Percentiles rank a stretch among this genome's conserved stretches.
Conservation (phyloP, 2,329 filamentous ascomycete genomes). For the Calonectria pseudoreteaudii region DNA sequence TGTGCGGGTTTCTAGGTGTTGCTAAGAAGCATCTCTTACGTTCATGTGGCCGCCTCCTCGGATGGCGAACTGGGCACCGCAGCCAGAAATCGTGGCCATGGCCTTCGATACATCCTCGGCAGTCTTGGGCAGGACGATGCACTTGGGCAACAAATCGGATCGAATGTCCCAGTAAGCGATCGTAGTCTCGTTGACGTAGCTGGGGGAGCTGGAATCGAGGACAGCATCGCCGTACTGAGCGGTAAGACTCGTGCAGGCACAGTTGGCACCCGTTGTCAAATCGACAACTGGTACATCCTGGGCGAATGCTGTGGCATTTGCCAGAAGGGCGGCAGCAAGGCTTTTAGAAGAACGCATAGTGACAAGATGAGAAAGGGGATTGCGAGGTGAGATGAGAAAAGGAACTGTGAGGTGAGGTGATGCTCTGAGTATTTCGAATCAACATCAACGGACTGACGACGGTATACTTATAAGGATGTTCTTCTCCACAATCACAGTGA, state of each 20-base stretch:
- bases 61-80: slow-evolving; percentile 27
- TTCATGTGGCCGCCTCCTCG: slow-evolving; percentile 39
- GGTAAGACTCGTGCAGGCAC: neutral
- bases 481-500: neutral
- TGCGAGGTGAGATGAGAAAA: neutral
- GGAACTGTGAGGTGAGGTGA: neutral
- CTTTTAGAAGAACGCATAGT: neutral
- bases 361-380: neutral
- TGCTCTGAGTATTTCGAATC: neutral
- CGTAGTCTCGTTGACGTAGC: neutral
- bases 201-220: neutral
- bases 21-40: neutral
- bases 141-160: neutral
- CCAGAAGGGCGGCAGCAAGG: neutral
- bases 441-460: neutral
- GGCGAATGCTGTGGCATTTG: neutral
- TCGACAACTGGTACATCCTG: neutral
- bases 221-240: neutral
- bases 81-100: neutral
- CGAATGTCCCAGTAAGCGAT: slow-evolving; percentile 4
- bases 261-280: neutral
- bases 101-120: slow-evolving; percentile 1
- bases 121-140: neutral
- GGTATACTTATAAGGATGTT: neutral
- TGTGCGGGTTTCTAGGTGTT: neutral